A percentile compares a stretch with the other conserved stretches of the same genome.
Conservation (phyloP, 164 flowering plant genomes). For the Houttuynia cordata region DNA sequence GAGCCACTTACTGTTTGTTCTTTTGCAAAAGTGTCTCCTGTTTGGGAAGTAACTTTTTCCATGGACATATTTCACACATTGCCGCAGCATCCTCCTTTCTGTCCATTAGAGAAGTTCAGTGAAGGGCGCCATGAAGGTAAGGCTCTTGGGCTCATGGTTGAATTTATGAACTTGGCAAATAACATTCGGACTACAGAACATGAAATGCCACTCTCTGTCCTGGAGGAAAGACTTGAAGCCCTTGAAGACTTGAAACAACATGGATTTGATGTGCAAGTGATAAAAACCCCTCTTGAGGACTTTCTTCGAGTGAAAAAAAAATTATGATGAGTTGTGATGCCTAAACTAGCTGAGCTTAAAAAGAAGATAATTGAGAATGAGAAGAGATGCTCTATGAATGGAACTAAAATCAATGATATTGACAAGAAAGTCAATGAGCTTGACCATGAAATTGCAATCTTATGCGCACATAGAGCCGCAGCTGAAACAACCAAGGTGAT, state of each 20-base stretch:
- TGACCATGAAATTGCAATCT: neutral
- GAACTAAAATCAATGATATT: neutral
- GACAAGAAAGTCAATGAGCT: neutral
- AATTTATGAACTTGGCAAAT: neutral
- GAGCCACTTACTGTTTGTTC: no score
- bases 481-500: neutral
- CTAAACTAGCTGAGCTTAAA: neutral
- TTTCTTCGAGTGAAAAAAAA: neutral
- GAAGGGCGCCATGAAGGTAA: neutral
- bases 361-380: neutral
- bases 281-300: neutral
- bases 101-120: neutral
- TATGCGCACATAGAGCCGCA: neutral
- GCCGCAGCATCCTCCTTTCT: slow-evolving; percentile 1
- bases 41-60: neutral
- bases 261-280: neutral
- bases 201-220: neutral
- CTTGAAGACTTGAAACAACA: slow-evolving; percentile 1
- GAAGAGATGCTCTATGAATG: neutral
- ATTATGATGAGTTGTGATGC: neutral
- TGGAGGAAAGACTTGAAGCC: neutral
- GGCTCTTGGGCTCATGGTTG: neutral
- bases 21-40: neutral
- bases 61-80: neutral
- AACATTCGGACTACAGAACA: neutral